phyloP scores from a whole-genome alignment of 495 filamentous ascomycete genomes.

The Xanthoparmelia taractica region DNA sequence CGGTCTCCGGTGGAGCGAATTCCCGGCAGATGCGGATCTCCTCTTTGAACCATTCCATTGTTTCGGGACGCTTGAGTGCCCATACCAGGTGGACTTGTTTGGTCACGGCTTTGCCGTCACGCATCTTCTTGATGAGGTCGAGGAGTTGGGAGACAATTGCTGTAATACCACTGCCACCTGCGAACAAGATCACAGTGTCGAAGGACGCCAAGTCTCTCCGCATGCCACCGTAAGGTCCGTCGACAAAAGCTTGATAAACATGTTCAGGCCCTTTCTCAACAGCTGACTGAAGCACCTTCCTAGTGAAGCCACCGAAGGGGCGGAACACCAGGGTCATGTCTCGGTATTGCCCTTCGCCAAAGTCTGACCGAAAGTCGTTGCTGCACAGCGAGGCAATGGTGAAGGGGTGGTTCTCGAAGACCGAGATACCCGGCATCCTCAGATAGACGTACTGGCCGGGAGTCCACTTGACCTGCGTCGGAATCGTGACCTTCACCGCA shows the following conservation, averaged over 20 bases:
- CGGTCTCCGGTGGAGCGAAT: slow-evolving; percentile 70
- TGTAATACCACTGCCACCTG: slow-evolving; percentile 90
- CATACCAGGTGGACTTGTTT: slow-evolving; percentile 84
- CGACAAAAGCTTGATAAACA: slow-evolving; percentile 82
- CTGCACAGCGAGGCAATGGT: slow-evolving; percentile 87
- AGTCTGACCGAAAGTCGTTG: slow-evolving; percentile 79
- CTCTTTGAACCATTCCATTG: slow-evolving; percentile 97
- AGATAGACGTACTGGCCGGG: slow-evolving; percentile 94
- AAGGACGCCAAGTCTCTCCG: slow-evolving; percentile 85
- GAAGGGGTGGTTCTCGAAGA: slow-evolving; percentile 91
- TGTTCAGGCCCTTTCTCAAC: slow-evolving; percentile 74
- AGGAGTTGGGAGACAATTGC: slow-evolving; percentile 84
- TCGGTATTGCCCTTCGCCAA: slow-evolving; percentile 67
- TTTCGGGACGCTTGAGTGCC: slow-evolving; percentile 81
- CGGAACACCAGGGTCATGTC: slow-evolving; percentile 88
- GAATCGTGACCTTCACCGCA: slow-evolving; percentile 86
- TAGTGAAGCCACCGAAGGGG: slow-evolving; percentile 83
- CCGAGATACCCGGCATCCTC: slow-evolving; percentile 80
- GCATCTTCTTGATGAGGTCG: slow-evolving; percentile 88
- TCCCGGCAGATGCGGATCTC: slow-evolving; percentile 85
- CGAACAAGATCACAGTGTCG: slow-evolving; percentile 85
- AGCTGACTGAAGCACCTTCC: slow-evolving; percentile 66
- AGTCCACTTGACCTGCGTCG: slow-evolving; percentile 85
- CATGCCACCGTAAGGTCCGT: slow-evolving; percentile 94
- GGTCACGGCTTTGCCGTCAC: slow-evolving; percentile 85